A percentile compares a stretch with the other conserved stretches of the same genome.
Conservation (phyloP, 129 eudicot genomes). For the Calendula officinalis region DNA sequence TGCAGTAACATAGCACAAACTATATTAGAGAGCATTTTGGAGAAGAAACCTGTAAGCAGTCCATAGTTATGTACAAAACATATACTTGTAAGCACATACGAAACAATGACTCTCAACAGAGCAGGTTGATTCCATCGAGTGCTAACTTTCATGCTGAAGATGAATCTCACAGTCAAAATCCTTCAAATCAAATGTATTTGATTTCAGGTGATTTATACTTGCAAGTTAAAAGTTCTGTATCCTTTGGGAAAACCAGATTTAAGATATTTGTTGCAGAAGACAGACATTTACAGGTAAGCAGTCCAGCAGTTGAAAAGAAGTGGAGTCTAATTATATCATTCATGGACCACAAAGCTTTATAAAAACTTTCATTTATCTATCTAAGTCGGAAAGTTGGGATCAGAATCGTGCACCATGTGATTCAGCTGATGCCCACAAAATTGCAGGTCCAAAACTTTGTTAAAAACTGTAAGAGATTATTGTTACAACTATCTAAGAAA, state of each 20-base stretch:
- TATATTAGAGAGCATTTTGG: background rate
- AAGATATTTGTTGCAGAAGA: slow-evolving; percentile 10
- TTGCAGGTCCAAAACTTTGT: slow-evolving; percentile 1
- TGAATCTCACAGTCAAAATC: slow-evolving; percentile 2
- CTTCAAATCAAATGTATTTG: background rate
- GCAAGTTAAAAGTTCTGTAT: background rate
- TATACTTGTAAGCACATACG: background rate
- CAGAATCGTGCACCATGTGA: background rate
- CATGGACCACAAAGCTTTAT: background rate
- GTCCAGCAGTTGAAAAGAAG: background rate
- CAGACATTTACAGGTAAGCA: slow-evolving; percentile 1
- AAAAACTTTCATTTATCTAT: background rate
- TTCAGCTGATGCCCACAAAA: background rate
- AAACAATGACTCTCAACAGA: background rate
- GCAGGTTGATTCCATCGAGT: background rate
- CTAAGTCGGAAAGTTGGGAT: background rate
- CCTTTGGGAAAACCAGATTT: background rate
- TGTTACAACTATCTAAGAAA: background rate
- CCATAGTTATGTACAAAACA: background rate
- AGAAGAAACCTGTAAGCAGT: no score
- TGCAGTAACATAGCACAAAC: background rate
- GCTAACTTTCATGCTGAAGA: background rate
- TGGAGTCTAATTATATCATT: background rate
- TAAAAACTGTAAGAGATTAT: background rate
- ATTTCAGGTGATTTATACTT: background rate